Evolutionary conservation across 139 green algal species (phyloP).

Genomic region (Axilococcus clingmanii): DNA sequence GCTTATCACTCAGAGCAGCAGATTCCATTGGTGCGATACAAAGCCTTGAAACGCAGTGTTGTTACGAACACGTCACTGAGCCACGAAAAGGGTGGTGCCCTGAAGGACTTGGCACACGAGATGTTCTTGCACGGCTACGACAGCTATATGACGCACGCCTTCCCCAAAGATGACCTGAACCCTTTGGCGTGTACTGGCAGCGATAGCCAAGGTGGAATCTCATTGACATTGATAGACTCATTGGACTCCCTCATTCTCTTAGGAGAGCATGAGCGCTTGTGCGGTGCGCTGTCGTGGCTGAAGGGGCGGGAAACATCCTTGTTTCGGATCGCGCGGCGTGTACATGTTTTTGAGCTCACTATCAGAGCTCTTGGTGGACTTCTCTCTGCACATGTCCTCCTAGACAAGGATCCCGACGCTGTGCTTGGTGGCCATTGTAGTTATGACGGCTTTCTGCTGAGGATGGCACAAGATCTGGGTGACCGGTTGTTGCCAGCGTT

Average conservation of each 20-base stretch:
- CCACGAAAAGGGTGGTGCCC: too few species aligned
- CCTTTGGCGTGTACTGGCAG: constrained; percentile 60
- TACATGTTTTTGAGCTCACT: constrained; percentile 60
- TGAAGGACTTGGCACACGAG: constrained; percentile 8
- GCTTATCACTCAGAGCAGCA: too few species aligned
- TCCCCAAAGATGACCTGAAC: constrained; percentile 72
- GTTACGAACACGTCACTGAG: too few species aligned
- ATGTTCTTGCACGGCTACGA: constrained; percentile 63
- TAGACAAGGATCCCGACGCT: constrained; percentile 12
- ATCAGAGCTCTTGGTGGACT: constrained; percentile 51
- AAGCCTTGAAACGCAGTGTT: too few species aligned
- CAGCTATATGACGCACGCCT: constrained; percentile 66
- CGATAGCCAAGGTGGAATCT: constrained; percentile 75
- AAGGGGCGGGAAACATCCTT: constrained; percentile 12
- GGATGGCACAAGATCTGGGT: constrained; percentile 47
- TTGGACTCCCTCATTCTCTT: constrained; percentile 71
- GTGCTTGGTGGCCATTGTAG: constrained; percentile 5
- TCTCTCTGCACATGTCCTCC: constrained; percentile 35
- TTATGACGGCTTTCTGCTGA: constrained; percentile 53
- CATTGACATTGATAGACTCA: constrained; percentile 71
- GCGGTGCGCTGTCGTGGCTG: constrained; percentile 37
- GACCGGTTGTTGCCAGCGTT: constrained; percentile 75
- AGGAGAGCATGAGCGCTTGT: constrained; percentile 18
- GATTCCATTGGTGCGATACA: too few species aligned
- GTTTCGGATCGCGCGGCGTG: constrained; percentile 46